phyloP scores from a whole-genome alignment of 2,329 filamentous ascomycete species.

The Aspergillus sp. region DNA sequence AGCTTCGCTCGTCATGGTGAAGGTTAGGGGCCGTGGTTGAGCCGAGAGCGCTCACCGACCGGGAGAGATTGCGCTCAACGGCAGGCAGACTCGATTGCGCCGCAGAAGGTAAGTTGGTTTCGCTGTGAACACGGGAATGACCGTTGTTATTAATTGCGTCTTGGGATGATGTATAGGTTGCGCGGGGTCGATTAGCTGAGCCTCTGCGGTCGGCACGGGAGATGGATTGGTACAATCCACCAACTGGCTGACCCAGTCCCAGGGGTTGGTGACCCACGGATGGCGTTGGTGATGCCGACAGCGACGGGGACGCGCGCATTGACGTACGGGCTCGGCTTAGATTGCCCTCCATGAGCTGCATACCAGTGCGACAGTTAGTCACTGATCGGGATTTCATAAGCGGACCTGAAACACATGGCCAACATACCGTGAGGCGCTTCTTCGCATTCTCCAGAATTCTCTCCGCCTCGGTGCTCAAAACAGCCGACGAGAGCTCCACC shows the following conservation, averaged over 20 bases:
- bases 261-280: conserved; percentile 29
- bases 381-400: not conserved
- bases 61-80: conserved; percentile 49
- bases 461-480: conserved; percentile 80
- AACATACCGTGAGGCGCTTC: conserved; percentile 76
- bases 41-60: conserved; percentile 63
- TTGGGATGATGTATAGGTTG: conserved; percentile 36
- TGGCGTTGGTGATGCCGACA: conserved; percentile 51
- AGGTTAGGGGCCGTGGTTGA: conserved; percentile 36
- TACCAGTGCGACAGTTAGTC: conserved; percentile 18
- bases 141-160: conserved; percentile 46
- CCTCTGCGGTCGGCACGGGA: conserved; percentile 43
- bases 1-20: conserved; percentile 36
- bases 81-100: conserved; percentile 25
- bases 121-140: conserved; percentile 64
- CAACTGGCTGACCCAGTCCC: conserved; percentile 43
- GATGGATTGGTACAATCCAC: conserved; percentile 46
- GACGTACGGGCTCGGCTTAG: conserved; percentile 74
- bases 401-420: not conserved
- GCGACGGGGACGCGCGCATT: conserved; percentile 56
- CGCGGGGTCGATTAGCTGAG: conserved; percentile 49
- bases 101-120: conserved; percentile 56
- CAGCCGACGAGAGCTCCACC: conserved; percentile 69
- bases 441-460: conserved; percentile 92
- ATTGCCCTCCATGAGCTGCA: conserved; percentile 89